A percentile compares a stretch with the other conserved stretches of the same genome.
phyloP scores from a whole-genome alignment of 345 rosid species.

The Citrus glauca region DNA sequence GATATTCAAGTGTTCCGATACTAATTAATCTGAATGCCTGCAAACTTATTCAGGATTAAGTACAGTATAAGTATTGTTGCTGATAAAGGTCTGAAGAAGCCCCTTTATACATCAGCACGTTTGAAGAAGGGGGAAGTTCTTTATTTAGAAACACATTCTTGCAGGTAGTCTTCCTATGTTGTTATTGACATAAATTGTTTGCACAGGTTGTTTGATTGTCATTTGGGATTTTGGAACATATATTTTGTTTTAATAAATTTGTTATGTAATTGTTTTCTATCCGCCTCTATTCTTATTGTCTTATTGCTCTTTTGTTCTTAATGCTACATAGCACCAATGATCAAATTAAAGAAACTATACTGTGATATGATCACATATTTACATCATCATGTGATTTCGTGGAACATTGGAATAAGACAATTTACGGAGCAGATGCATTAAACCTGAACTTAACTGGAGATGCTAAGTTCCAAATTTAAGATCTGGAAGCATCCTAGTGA shows the following conservation, averaged over 20 bases:
- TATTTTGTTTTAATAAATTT: neutral
- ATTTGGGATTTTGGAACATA: neutral
- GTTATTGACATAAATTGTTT: neutral
- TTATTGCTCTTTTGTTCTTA: neutral
- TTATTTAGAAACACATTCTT: constrained; percentile 89
- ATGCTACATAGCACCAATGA: neutral
- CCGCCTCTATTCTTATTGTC: neutral
- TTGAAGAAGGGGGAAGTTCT: constrained; percentile 97
- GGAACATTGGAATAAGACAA: neutral
- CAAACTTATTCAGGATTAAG: constrained; percentile 62
- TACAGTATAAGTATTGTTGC: constrained; percentile 96
- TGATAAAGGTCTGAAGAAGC: constrained; percentile 95
- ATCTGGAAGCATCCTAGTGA: neutral
- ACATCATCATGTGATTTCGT: neutral
- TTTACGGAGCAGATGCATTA: neutral
- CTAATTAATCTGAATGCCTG: constrained; percentile 12
- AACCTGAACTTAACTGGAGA: neutral
- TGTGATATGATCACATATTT: neutral
- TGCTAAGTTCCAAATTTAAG: neutral
- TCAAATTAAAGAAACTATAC: neutral
- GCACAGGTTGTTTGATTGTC: neutral
- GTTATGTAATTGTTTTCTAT: neutral
- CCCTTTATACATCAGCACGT: constrained; percentile 93
- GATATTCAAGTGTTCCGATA: neutral
- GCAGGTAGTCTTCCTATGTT: constrained; percentile 54